These are phyloP conservation scores for Picochlorum sp. DNA, from an alignment of 139 green algal genomes.

Conservation along the genomic window DNA sequence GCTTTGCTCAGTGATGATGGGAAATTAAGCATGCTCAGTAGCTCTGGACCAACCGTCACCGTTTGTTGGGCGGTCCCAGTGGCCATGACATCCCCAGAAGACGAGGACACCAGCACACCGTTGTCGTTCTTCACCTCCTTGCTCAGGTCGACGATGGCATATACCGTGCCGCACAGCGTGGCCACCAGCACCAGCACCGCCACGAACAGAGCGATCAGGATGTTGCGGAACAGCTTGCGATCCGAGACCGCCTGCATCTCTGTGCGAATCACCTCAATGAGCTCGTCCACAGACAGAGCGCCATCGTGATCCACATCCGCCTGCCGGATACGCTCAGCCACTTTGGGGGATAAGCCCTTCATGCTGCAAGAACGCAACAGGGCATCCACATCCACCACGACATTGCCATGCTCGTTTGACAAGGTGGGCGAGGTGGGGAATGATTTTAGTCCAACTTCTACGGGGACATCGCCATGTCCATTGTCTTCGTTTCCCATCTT, in stretches of 20 bases:
- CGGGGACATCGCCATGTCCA: neutral
- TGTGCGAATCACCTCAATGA: neutral
- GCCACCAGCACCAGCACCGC: neutral
- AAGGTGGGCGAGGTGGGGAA: neutral
- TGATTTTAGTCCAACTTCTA: slow-evolving; percentile 2
- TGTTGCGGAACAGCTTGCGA: neutral
- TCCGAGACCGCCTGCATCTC: neutral
- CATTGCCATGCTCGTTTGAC: neutral
- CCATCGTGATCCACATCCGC: slow-evolving; percentile 1
- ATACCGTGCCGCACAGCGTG: neutral
- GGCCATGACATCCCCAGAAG: neutral
- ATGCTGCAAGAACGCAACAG: neutral
- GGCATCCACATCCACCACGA: neutral
- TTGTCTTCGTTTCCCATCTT: neutral
- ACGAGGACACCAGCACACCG: neutral
- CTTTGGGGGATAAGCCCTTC: neutral
- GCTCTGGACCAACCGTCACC: neutral
- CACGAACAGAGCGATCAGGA: neutral
- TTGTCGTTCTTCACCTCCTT: neutral
- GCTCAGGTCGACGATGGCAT: neutral
- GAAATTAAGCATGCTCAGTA: neutral
- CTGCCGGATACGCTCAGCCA: neutral
- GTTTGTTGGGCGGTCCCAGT: neutral
- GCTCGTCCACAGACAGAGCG: neutral
- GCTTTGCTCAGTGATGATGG: neutral